These are phyloP conservation scores for Wickerhamomyces sp. DNA, from an alignment of 1,139 yeast species.

Conservation along the genomic window DNA sequence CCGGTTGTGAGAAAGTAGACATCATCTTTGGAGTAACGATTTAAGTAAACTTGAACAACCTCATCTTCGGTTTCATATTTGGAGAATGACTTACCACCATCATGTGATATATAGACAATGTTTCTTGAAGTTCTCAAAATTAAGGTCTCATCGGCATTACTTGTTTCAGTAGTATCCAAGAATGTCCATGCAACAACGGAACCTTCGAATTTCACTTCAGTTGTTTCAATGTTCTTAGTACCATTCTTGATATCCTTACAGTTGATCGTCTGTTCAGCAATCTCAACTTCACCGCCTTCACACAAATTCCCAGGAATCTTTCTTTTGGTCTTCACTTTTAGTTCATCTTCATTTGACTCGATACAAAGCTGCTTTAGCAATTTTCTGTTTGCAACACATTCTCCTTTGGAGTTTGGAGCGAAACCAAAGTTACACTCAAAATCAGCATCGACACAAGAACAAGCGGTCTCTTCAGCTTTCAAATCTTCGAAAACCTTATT, in stretches of 20 bases:
- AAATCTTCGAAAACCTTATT: slow-evolving; percentile 57
- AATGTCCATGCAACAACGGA: slow-evolving; percentile 51
- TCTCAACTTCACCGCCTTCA: slow-evolving; percentile 12
- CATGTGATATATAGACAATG: slow-evolving; percentile 59
- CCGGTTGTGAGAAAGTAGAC: slow-evolving; percentile 55
- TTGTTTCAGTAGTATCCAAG: slow-evolving; percentile 35
- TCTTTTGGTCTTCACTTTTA: slow-evolving; percentile 23
- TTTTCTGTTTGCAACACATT: slow-evolving; percentile 48
- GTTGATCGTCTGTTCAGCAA: slow-evolving; percentile 21
- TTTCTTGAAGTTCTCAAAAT: slow-evolving; percentile 51
- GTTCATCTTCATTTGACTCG: slow-evolving; percentile 26
- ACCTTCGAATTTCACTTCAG: slow-evolving; percentile 34
- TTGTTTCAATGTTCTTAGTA: slow-evolving; percentile 15
- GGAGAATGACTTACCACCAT: slow-evolving; percentile 67
- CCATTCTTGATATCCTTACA: slow-evolving; percentile 22
- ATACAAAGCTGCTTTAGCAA: slow-evolving; percentile 23
- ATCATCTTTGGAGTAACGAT: slow-evolving; percentile 57
- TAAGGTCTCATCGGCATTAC: slow-evolving; percentile 62
- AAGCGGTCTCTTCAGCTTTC: slow-evolving; percentile 48
- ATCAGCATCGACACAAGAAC: slow-evolving; percentile 62
- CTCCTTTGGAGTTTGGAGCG: slow-evolving; percentile 34
- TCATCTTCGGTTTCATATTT: slow-evolving; percentile 42
- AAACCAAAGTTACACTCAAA: slow-evolving; percentile 73
- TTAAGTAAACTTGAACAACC: slow-evolving; percentile 51
- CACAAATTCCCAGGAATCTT: slow-evolving; percentile 50